Evolutionary conservation across 2,329 filamentous ascomycete genomes (phyloP).

Genomic region (Fusarium neocosmosporiellum): DNA sequence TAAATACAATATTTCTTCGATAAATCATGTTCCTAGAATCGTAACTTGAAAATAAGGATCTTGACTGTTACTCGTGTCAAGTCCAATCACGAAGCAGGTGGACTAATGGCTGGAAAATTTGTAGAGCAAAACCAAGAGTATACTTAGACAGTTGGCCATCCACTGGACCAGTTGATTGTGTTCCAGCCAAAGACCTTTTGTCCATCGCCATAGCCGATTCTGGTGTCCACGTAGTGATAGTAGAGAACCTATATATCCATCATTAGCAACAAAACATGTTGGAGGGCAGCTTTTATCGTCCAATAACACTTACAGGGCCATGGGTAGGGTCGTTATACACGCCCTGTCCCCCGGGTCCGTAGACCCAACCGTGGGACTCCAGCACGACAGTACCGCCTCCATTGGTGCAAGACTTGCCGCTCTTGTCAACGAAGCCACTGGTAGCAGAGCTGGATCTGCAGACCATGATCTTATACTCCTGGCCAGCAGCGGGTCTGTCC

Average conservation of each 20-base stretch:
- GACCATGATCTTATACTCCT: slow-evolving; percentile 74
- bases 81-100: neutral
- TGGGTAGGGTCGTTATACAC: slow-evolving; percentile 46
- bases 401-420: slow-evolving; percentile 64
- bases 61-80: neutral
- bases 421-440: slow-evolving; percentile 67
- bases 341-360: slow-evolving; percentile 73
- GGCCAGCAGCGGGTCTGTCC: slow-evolving; percentile 61
- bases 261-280: slow-evolving; percentile 8
- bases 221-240: slow-evolving; percentile 53
- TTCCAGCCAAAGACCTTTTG: slow-evolving; percentile 66
- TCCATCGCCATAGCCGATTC: slow-evolving; percentile 43
- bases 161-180: slow-evolving; percentile 58
- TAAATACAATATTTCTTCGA: neutral
- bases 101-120: neutral
- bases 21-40: neutral
- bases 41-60: neutral
- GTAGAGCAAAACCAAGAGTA: neutral
- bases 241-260: slow-evolving; percentile 56
- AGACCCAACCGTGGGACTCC: slow-evolving; percentile 68
- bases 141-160: slow-evolving; percentile 55
- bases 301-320: slow-evolving; percentile 12
- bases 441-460: slow-evolving; percentile 66
- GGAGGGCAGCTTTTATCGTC: neutral
- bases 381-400: slow-evolving; percentile 73